Evolutionary conservation across 2,329 filamentous ascomycete genomes (phyloP).

Genomic region (Beauveria caledonica): DNA sequence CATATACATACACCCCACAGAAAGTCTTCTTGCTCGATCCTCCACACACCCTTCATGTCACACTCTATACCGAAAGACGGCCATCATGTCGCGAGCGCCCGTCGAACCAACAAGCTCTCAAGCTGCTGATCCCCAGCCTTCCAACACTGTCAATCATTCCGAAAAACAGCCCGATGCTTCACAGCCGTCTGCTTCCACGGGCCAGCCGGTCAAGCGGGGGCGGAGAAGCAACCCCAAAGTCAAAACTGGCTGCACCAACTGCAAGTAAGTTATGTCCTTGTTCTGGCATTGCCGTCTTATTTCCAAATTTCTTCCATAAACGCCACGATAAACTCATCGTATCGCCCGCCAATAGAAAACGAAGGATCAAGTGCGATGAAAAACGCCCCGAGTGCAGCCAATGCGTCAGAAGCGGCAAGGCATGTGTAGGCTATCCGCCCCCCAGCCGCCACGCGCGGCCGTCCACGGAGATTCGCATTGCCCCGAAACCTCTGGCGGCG

Average conservation of each 20-base stretch:
- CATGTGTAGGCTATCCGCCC: constrained; percentile 55
- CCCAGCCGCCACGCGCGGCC: constrained; percentile 40
- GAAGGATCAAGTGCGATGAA: constrained; percentile 61
- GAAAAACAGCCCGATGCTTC: neutral
- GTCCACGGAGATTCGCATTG: constrained; percentile 40
- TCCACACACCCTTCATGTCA: neutral
- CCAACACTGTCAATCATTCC: neutral
- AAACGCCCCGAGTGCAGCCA: constrained; percentile 51
- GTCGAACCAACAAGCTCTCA: neutral
- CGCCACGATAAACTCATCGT: neutral
- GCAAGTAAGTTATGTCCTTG: constrained; percentile 47
- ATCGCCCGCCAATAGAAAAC: constrained; percentile 33
- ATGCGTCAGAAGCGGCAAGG: constrained; percentile 50
- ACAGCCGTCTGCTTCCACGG: constrained; percentile 8
- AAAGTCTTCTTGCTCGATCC: neutral
- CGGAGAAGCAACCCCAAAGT: constrained; percentile 53
- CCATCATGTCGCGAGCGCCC: constrained; percentile 1
- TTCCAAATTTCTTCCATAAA: neutral
- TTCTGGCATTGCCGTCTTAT: neutral
- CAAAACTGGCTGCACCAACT: constrained; percentile 58
- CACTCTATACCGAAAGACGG: neutral
- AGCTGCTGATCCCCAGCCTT: neutral
- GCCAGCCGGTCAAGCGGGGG: constrained; percentile 28
- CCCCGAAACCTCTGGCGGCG: constrained; percentile 35
- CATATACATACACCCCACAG: neutral